Evolutionary conservation across 1,139 yeast genomes (phyloP).

Genomic region (Protomyces macrosporus): DNA sequence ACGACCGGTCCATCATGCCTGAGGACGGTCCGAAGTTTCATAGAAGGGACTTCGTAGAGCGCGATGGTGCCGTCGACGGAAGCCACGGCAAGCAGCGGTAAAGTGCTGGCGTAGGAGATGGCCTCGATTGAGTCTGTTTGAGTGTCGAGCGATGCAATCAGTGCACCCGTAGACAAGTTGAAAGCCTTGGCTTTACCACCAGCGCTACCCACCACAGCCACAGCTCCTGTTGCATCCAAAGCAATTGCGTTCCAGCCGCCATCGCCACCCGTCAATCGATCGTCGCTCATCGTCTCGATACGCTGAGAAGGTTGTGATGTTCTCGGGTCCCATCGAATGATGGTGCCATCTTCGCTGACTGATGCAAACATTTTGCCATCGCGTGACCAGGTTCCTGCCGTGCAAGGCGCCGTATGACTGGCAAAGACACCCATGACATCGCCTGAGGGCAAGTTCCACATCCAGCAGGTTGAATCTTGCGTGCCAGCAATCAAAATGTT

Average conservation of each 20-base stretch:
- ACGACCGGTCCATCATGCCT: conserved; percentile 78
- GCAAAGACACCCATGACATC: conserved; percentile 57
- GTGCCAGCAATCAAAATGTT: conserved; percentile 86
- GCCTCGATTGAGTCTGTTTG: conserved; percentile 30
- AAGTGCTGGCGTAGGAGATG: conserved; percentile 42
- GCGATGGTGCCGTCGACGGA: conserved; percentile 80
- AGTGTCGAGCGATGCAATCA: conserved; percentile 53
- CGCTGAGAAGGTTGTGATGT: conserved; percentile 44
- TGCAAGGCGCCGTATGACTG: conserved; percentile 55
- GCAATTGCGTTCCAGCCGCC: conserved; percentile 36
- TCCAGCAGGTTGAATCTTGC: conserved; percentile 91
- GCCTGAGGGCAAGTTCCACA: conserved; percentile 57
- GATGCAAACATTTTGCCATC: conserved; percentile 49
- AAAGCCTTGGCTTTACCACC: conserved; percentile 78
- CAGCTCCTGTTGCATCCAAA: conserved; percentile 34
- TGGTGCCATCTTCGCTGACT: conserved; percentile 79
- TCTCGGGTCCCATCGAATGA: conserved; percentile 86
- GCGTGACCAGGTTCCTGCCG: conserved; percentile 43
- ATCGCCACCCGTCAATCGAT: conserved; percentile 82
- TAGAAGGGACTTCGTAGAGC: conserved; percentile 73
- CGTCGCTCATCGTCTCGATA: conserved; percentile 34
- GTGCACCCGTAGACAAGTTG: conserved; percentile 65
- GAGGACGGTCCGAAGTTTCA: conserved; percentile 75
- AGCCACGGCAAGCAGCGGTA: conserved; percentile 86
- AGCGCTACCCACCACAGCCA: conserved; percentile 68